A percentile compares a stretch with the other conserved stretches of the same genome.
These are phyloP conservation scores for Apiotrichum siamense DNA, from an alignment of 1,284 basidiomycete species.

Conservation along the genomic window DNA sequence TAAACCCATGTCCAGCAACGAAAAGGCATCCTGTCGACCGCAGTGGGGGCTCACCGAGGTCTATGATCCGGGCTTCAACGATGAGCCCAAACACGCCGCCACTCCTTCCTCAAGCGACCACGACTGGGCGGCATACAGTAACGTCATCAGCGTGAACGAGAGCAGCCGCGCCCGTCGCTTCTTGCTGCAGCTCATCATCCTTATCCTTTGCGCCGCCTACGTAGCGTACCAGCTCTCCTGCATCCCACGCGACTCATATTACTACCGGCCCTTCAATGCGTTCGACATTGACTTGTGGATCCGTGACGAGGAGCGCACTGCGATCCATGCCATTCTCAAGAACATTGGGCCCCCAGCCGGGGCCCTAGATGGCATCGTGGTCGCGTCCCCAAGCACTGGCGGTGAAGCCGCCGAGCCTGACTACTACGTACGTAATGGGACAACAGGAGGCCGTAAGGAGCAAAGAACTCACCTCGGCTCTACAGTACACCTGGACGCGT, in stretches of 20 bases:
- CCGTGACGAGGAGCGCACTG: slow-evolving; percentile 12
- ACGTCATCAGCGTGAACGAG: no score
- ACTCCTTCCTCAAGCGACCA: no score
- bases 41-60: no score
- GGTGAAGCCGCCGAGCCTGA: slow-evolving; percentile 35
- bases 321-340: slow-evolving; percentile 24
- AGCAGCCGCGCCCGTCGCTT: no score
- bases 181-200: neutral
- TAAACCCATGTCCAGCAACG: no score
- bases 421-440: slow-evolving; percentile 46
- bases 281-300: slow-evolving; percentile 2
- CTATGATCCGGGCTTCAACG: no score
- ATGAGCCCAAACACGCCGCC: no score
- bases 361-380: slow-evolving; percentile 44
- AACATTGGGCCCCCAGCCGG: slow-evolving; percentile 43
- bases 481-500: slow-evolving; percentile 50
- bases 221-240: neutral
- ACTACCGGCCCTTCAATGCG: neutral
- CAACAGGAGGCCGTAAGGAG: no score
- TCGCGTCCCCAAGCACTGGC: slow-evolving; percentile 46
- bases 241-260: neutral
- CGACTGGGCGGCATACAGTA: no score
- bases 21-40: no score
- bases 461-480: neutral
- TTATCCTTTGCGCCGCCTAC: neutral